Evolutionary conservation across 2,329 filamentous ascomycete genomes (phyloP), one percentile per base, ranked within the genome.

Genomic region (Exophiala phaeomuriformis): DNA sequence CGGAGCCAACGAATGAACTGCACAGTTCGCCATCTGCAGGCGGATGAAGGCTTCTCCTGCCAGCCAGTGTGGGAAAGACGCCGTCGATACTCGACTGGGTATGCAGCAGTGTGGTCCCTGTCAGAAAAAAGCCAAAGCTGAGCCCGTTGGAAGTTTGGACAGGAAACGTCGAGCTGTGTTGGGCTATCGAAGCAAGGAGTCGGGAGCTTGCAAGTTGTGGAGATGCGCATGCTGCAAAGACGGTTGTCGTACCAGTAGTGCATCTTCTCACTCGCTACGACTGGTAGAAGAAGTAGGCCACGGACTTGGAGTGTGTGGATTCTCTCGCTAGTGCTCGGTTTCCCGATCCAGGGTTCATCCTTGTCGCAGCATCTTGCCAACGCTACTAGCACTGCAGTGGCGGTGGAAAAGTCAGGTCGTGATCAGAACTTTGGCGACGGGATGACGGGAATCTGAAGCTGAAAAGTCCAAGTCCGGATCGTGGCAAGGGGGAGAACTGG

Each of bases 401-500:
- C 5, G 36, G 19, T 39, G 6, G 19, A 12, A 39, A 28, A 41
- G 10, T 27, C 33, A 10, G 39, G 19, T 27, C 39, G 4, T 12
- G 39, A 5, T 4, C 39, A 41, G 5, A 10, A 10, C 28, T 41
- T 5, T 27, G 4, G 19, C 19, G 19, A 19, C 19, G 19, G 19
- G 19, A 19, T 19, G 19, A 19, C 19, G 19, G 19, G 19, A 19
- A 19, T 19, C 19, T 19, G 19, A 19, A 19, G 19, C 19, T 19
- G 12, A 44, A 28, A 43, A 33, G 47, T 49, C 43, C 40, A 44
- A 53, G 50, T 57, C 47, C 52, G 52, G 45, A 55, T 50, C 51
- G 46, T 44, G 47, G 53, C 40, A 41, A 53, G 37, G 51, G 51
- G 41, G 47, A 45, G 41, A 31, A 48, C 40, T 35, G n/a, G 32